These are phyloP conservation scores for Beauveria medogensis DNA, from an alignment of 2,329 filamentous ascomycete species.

Conservation along the genomic window DNA sequence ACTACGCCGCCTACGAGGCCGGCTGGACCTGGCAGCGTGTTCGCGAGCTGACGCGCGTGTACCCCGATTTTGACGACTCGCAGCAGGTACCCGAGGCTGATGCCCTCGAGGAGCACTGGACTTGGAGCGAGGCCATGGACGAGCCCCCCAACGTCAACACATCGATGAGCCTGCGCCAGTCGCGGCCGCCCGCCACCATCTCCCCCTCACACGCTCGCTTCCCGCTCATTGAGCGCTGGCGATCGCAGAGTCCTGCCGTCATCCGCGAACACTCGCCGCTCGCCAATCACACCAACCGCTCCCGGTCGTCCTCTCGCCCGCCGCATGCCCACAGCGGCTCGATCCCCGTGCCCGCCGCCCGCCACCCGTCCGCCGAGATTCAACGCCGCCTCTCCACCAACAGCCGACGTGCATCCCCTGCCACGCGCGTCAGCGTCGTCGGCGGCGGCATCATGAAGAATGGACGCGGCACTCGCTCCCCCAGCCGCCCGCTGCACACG, in stretches of 20 bases:
- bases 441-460: constrained; percentile 34
- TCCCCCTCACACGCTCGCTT: constrained; percentile 26
- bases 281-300: constrained; percentile 16
- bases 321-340: constrained; percentile 45
- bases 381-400: constrained; percentile 41
- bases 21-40: constrained; percentile 67
- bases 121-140: constrained; percentile 58
- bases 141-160: constrained; percentile 39
- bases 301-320: constrained; percentile 36
- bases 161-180: constrained; percentile 33
- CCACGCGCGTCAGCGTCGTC: constrained; percentile 17
- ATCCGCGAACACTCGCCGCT: constrained; percentile 34
- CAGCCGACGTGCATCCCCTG: constrained; percentile 24
- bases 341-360: constrained; percentile 35
- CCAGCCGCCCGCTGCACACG: constrained; percentile 44
- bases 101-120: constrained; percentile 58
- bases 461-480: constrained; percentile 48
- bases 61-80: constrained; percentile 35
- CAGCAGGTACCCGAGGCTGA: constrained; percentile 52
- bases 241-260: constrained; percentile 24
- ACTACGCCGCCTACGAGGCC: constrained; percentile 40
- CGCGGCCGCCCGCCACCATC: constrained; percentile 29
- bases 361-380: constrained; percentile 31
- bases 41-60: constrained; percentile 51
- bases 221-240: constrained; percentile 18